Conservation (phyloP, 164 flowering plant species). For the Chimonanthus praecox region DNA sequence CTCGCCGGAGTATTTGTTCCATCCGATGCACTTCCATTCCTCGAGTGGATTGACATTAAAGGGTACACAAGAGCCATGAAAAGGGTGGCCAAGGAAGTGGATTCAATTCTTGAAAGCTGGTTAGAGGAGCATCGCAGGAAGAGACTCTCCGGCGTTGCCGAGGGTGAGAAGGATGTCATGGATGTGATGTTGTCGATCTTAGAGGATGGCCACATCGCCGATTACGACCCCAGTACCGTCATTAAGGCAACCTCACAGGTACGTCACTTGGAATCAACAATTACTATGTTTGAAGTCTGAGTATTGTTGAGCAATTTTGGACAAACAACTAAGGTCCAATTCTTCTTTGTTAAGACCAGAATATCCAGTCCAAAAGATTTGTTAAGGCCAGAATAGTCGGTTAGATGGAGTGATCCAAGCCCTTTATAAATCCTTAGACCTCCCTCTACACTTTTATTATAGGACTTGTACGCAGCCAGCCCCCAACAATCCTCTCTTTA, state of each 20-base stretch:
- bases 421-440: no score
- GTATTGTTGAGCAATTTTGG: no score
- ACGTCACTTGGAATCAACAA: no score
- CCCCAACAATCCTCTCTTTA: no score
- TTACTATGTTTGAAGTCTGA: no score
- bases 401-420: no score
- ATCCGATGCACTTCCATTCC: slow-evolving; percentile 7
- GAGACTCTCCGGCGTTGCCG: not conserved
- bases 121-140: slow-evolving; percentile 8
- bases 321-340: no score
- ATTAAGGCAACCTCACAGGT: slow-evolving; percentile 9
- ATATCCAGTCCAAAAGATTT: no score
- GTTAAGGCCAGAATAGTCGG: no score
- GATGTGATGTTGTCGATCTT: slow-evolving; percentile 2
- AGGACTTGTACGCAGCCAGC: no score
- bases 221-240: not conserved
- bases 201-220: not conserved
- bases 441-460: no score
- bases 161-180: slow-evolving; percentile 1
- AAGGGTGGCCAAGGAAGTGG: not conserved
- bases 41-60: slow-evolving; percentile 7
- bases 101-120: not conserved
- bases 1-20: slow-evolving; percentile 1
- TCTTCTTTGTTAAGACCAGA: no score
- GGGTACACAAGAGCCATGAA: slow-evolving; percentile 7